phyloP scores from a whole-genome alignment of 2,329 filamentous ascomycete species.

The Grosmannia penicillata region DNA sequence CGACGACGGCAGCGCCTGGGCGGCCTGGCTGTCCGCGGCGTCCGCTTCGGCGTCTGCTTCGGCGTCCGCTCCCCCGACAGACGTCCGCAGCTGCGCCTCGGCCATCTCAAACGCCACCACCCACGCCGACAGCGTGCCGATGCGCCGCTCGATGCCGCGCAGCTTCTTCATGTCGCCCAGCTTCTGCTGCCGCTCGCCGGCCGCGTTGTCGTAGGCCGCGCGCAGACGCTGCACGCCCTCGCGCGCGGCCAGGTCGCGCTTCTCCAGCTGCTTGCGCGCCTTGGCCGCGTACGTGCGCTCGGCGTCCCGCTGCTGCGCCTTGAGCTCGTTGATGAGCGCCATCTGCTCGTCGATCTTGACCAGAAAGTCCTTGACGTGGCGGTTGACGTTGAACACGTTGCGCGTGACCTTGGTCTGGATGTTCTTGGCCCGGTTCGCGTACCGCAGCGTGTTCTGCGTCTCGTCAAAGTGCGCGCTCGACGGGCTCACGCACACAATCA shows the following conservation, averaged over 20 bases:
- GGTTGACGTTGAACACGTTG: slow-evolving; percentile 97
- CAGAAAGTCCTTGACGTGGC: slow-evolving; percentile 96
- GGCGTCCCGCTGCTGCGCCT: slow-evolving; percentile 80
- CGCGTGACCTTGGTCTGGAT: slow-evolving; percentile 99
- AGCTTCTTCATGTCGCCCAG: slow-evolving; percentile 66
- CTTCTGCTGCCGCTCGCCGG: slow-evolving; percentile 64
- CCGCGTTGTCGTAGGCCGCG: slow-evolving; percentile 68
- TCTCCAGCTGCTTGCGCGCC: slow-evolving; percentile 80
- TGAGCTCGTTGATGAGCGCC: slow-evolving; percentile 89
- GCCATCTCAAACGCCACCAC: slow-evolving; percentile 79
- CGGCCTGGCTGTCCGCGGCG: slow-evolving; percentile 51
- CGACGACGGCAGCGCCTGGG: slow-evolving; percentile 47
- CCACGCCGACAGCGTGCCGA: slow-evolving; percentile 79
- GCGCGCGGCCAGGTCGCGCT: slow-evolving; percentile 57
- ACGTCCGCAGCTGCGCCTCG: no score
- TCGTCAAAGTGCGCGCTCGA: slow-evolving; percentile 96
- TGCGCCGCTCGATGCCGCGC: slow-evolving; percentile 69
- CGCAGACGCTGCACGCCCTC: slow-evolving; percentile 74
- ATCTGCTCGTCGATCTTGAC: slow-evolving; percentile 99
- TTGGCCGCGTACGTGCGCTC: slow-evolving; percentile 73
- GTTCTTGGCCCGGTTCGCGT: slow-evolving; percentile 96
- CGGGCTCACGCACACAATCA: slow-evolving; percentile 97
- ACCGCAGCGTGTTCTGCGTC: slow-evolving; percentile 93
- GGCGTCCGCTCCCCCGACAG: no score
- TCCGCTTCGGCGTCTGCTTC: slow-evolving; percentile 56